Evolutionary conservation across 768 basidiomycete species (phyloP).

Genomic region (Rhodotorula toruloides): DNA sequence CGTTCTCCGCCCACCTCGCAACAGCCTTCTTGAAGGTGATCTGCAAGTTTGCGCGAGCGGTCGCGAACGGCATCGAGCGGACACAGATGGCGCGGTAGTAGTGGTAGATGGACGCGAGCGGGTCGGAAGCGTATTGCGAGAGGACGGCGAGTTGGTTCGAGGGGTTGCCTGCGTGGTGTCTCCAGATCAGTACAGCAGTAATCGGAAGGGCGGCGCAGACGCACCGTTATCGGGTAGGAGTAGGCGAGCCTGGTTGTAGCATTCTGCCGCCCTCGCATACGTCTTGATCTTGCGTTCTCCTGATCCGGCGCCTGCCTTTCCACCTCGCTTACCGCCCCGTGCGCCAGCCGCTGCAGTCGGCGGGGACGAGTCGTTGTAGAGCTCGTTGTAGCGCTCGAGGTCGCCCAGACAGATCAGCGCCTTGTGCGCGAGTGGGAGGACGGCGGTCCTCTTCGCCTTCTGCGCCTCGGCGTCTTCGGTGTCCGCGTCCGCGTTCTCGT

Average conservation of each 20-base stretch:
- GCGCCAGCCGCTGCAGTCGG: conserved; percentile 45
- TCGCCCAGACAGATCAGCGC: conserved; percentile 88
- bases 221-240: conserved; percentile 78
- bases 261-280: conserved; percentile 67
- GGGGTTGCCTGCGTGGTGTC: conserved; percentile 55
- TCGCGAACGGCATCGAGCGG: conserved; percentile 74
- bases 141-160: conserved; percentile 95
- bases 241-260: conserved; percentile 77
- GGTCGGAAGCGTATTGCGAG: conserved; percentile 73
- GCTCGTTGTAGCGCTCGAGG: conserved; percentile 85
- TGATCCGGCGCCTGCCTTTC: conserved; percentile 45
- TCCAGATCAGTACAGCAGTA: background rate
- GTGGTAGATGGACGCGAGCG: conserved; percentile 71
- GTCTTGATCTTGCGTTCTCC: conserved; percentile 57
- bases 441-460: conserved; percentile 48
- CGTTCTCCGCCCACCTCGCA: conserved; percentile 51
- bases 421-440: conserved; percentile 75
- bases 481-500: background rate
- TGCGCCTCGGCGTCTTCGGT: conserved; percentile 43
- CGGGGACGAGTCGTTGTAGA: conserved; percentile 63
- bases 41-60: conserved; percentile 76
- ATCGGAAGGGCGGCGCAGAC: conserved; percentile 8
- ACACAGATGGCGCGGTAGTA: conserved; percentile 91
- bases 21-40: conserved; percentile 64
- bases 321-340: background rate